Evolutionary conservation across 495 filamentous ascomycete species (phyloP), one percentile per base, ranked within the genome.

Genomic region (Neurospora sp.): DNA sequence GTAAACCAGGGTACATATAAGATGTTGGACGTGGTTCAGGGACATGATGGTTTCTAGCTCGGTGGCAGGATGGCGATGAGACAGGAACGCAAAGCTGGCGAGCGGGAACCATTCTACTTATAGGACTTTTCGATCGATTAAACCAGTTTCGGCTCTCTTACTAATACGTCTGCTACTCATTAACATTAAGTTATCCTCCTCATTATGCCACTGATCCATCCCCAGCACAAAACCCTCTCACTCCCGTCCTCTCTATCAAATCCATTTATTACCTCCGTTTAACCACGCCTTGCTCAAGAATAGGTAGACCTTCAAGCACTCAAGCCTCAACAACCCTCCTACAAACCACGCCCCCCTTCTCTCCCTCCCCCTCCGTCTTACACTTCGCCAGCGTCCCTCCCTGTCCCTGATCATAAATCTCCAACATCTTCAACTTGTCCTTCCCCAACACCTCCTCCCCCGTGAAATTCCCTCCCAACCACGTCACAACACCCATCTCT

Each of bases 311-410:
- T 27, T 65, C 53, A 31, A 59, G 0, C 9, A 42, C 48, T 27
- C 5, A 61, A 65, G 53, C 70, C 27, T 59, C 70, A 37, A 71
- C 12, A 35, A 65, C 70, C 42, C 70, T 71, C 1, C 27, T 20
- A 68, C 70, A 71, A 59, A 37, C 22, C 9, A 71, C 70, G 0
- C 6, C 31, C 6, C 73, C 70, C 45, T 71, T 65, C 20, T 70
- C 40, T 1, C 75, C 74, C 35, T 38, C 70, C 42, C 22, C 65
- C 4, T 69, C 73, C 7, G 75, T 59, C 73, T 70, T 44, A 48
- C 78, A 79, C n/a, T 70, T 53, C 2, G 78, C 79, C 73, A 80
- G 68, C 73, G 69, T 69, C 3, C 79, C 79, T 1, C 79, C 79
- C 75, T 80, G 79, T 39, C 61, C 70, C 37, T 27, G 18, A 31